A percentile compares a stretch with the other conserved stretches of the same genome.
These are phyloP conservation scores for Cenchrus purpureus DNA, from an alignment of 176 grass and related monocot species.

Conservation along the genomic window DNA sequence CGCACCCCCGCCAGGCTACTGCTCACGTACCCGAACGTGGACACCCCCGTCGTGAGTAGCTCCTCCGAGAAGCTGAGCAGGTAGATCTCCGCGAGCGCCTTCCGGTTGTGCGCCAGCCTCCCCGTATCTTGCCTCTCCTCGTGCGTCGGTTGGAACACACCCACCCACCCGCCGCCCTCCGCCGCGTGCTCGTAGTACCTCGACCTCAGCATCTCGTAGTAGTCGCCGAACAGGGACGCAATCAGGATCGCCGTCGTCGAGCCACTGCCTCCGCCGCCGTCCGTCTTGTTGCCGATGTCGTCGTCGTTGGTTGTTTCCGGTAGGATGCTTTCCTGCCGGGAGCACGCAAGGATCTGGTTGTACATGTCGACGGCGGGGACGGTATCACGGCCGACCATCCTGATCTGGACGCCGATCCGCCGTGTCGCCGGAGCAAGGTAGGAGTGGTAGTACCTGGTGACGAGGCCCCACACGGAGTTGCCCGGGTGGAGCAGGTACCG, in stretches of 20 bases:
- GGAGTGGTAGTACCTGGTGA: constrained; percentile 47
- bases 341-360: constrained; percentile 44
- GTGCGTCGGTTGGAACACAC: constrained; percentile 63
- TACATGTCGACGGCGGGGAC: constrained; percentile 36
- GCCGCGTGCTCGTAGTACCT: constrained; percentile 51
- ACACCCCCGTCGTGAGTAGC: constrained; percentile 43
- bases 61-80: constrained; percentile 60
- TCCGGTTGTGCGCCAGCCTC: constrained; percentile 53
- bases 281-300: not conserved
- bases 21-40: constrained; percentile 67
- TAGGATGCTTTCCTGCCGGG: constrained; percentile 33
- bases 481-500: constrained; percentile 60
- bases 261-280: not conserved
- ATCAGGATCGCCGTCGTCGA: constrained; percentile 36
- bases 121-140: constrained; percentile 46
- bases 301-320: not conserved
- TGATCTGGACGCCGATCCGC: constrained; percentile 57
- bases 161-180: not conserved
- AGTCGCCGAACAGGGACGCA: constrained; percentile 40
- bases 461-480: constrained; percentile 54
- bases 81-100: constrained; percentile 67
- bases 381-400: constrained; percentile 16
- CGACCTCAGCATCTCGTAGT: constrained; percentile 44
- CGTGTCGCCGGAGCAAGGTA: constrained; percentile 36
- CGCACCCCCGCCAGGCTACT: constrained; percentile 45